Conservation (phyloP, 495 filamentous ascomycete genomes). For the Parmelia sp. region DNA sequence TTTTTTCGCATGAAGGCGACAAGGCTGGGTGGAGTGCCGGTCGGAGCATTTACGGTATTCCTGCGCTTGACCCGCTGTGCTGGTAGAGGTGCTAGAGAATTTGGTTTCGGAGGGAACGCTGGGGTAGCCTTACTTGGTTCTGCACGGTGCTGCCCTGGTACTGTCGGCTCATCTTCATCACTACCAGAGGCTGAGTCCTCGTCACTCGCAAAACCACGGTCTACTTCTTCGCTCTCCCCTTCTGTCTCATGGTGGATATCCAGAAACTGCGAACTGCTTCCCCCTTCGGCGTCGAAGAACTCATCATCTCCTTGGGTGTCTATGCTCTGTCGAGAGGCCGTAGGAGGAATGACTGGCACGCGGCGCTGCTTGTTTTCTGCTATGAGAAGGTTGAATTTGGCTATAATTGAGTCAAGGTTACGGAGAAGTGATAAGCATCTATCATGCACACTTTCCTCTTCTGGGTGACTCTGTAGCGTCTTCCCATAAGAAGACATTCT, state of each 20-base stretch:
- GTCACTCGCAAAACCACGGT: conserved; percentile 29
- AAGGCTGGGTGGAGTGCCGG: conserved; percentile 74
- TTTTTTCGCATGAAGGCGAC: conserved; percentile 95
- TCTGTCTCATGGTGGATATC: conserved; percentile 60
- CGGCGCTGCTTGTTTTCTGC: conserved; percentile 73
- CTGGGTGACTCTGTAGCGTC: conserved; percentile 28
- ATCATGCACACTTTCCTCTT: conserved; percentile 63
- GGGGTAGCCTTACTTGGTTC: conserved; percentile 37
- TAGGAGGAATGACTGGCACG: conserved; percentile 41
- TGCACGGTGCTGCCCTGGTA: conserved; percentile 27
- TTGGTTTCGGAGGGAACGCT: conserved; percentile 66
- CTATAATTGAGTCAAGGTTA: conserved; percentile 74
- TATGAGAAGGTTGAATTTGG: conserved; percentile 72
- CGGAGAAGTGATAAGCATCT: conserved; percentile 71
- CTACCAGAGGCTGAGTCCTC: conserved; percentile 56
- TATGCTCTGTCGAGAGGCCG: conserved; percentile 63
- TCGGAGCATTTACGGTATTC: conserved; percentile 61
- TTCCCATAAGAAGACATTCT: conserved; percentile 13
- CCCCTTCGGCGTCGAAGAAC: conserved; percentile 88
- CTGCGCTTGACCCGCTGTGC: conserved; percentile 61
- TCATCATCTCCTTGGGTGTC: conserved; percentile 76
- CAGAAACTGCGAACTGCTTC: conserved; percentile 59
- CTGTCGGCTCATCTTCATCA: conserved; percentile 44
- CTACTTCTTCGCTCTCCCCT: conserved; percentile 41
- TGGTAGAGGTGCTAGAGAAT: conserved; percentile 72